Evolutionary conservation across 129 eudicot genomes (phyloP), one percentile per base, ranked within the genome.

Genomic region (Cynara cardunculus): DNA sequence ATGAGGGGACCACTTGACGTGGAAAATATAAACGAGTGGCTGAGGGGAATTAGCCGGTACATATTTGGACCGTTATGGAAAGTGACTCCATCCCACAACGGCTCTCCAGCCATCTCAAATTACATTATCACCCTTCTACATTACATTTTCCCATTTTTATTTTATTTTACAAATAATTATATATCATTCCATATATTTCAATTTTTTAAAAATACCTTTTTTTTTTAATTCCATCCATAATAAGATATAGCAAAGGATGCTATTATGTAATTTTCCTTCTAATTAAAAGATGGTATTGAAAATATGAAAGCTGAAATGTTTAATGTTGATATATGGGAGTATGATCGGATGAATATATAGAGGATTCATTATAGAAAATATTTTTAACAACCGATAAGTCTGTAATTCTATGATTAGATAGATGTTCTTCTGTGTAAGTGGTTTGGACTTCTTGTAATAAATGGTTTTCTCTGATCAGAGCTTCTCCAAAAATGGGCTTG

Each of bases 21-120:
- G 81, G 41, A 82, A 82, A 69, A 76, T 14, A 53, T 53, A 7
- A 82, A 82, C 41, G 82, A 76, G 81, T 83, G 86, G 82, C 78
- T 69, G 69, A n/a, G 72, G 69, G 82, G 82, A 71, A 83, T 26
- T 70, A 83, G 86, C 82, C 86, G 86, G 86, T 83, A 81, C 32
- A 37, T 62, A 70, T 76, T 82, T 32, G 62, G 66, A 76, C 86
- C 86, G 82, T 82, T 82, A 13, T 21, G 0, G 85, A 82, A 35
- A 82, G 85, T 73, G 85, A 82, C 82, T 28, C n/a, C n/a, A n/a
- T n/a, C 74, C 7, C 24, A 46, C 75, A 83, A 82, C 80, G 78
- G 77, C 81, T 76, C 61, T 69, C 26, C 32, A 24, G 22, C 62
- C 28, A 24, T 27, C 16, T 31, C 12, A 35, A 76, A 35, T 39